Base-by-base conservation (phyloP, 2,329 filamentous ascomycete genomes). In the Aspergillus pseudonomiae region DNA sequence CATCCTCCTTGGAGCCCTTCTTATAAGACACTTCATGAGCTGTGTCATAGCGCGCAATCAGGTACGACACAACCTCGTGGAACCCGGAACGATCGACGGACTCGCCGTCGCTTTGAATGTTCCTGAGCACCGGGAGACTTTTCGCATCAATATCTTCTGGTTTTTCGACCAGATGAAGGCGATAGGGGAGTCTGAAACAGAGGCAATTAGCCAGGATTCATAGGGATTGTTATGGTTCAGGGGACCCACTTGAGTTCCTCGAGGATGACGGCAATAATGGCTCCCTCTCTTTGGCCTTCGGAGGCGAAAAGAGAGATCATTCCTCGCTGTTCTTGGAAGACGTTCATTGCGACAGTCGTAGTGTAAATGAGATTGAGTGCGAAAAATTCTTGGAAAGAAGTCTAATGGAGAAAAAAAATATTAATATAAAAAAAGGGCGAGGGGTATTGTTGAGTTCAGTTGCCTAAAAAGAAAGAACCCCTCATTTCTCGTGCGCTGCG, bases 281-380 rank as follows among this genome's bases (percentile, higher is more conserved):
- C 62, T 2, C 59, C 58, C 21, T 64, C 43, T 52, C 48, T 60
- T 11, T 55, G 24, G 9, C 59, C 55, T 10, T 32, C 21, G 16
- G 48, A 28, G 21, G 59, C 39, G 50, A 59, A 64, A 1, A 64
- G 62, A 30, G 62, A 32, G 54, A 64, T 64, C 7, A 28, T 39
- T 30, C 55, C 59, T 24, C 46, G 28, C 16, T 62, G 54, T 14
- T 64, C 62, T 28, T 62, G 7, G n/a, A 64, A 64, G 28, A 64
- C 59, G n/a, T 64, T 64, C 62, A 64, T 64, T 57, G 19, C 36
- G 34, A 34, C 26, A 11, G 28, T 39, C 12, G 52, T 36, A 12
- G 10, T 39, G 21, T 39, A 6, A 34, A 14, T 36, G 34, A 14
- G 14, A 39, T 39, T 26, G 3, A 54, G 39, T 19, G 39, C 7